Conservation (phyloP, 2,329 filamentous ascomycete genomes). For the Alternaria consortialis region DNA sequence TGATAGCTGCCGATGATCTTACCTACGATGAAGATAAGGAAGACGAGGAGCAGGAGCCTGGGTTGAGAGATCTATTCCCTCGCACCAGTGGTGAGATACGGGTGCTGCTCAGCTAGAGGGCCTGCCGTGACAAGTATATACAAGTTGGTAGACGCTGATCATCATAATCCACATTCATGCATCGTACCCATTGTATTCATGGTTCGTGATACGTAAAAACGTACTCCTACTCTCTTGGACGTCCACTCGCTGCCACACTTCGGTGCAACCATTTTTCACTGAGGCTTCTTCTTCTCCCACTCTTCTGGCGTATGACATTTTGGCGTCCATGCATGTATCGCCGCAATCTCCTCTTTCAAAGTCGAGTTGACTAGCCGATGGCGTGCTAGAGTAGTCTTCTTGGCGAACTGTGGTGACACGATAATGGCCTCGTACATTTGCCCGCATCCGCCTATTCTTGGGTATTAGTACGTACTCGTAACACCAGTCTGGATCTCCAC, state of each 20-base stretch:
- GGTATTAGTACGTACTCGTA: conserved; percentile 24
- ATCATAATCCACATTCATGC: neutral
- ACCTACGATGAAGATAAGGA: conserved; percentile 45
- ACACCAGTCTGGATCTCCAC: neutral
- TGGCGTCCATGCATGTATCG: conserved; percentile 93
- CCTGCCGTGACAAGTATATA: conserved; percentile 3
- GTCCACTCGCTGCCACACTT: neutral
- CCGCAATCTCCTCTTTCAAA: conserved; percentile 86
- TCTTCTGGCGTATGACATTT: conserved; percentile 93
- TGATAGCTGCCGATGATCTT: conserved; percentile 67
- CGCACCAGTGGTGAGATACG: conserved; percentile 70
- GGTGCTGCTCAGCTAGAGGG: conserved; percentile 65
- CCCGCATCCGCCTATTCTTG: conserved; percentile 69
- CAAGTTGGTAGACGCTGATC: neutral
- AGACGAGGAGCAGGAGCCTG: conserved; percentile 49
- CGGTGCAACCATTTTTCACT: conserved; percentile 21
- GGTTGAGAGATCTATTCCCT: conserved; percentile 67
- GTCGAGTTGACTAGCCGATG: conserved; percentile 86
- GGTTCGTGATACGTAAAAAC: neutral
- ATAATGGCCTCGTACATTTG: conserved; percentile 76
- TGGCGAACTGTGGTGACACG: conserved; percentile 62
- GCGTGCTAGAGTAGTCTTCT: conserved; percentile 76
- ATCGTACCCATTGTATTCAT: neutral
- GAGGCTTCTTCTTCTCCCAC: conserved; percentile 73
- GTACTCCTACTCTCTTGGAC: neutral